These are phyloP conservation scores for Fusarium euwallaceae DNA, from an alignment of 2,329 filamentous ascomycete genomes.

Conservation along the genomic window DNA sequence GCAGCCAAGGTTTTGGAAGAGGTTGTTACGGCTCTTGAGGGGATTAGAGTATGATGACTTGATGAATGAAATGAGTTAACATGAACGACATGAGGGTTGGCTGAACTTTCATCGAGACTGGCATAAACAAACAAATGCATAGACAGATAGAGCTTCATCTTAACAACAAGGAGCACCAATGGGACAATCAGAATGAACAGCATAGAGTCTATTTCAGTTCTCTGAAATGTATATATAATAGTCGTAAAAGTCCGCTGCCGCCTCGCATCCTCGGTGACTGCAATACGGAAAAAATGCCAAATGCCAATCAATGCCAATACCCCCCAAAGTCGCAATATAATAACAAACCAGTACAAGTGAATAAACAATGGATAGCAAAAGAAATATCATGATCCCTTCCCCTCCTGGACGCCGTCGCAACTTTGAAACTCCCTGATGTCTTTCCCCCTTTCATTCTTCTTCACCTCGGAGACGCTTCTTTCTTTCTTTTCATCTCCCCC, in stretches of 20 bases:
- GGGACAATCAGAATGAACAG: conserved; percentile 5
- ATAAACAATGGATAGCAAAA: conserved; percentile 36
- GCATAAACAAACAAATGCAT: not conserved
- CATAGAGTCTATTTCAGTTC: conserved; percentile 40
- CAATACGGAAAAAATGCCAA: conserved; percentile 15
- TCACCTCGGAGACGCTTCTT: conserved; percentile 22
- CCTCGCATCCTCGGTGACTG: conserved; percentile 23
- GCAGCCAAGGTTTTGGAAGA: conserved; percentile 57
- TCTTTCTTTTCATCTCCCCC: conserved; percentile 13
- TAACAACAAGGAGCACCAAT: not conserved
- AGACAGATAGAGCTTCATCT: not conserved
- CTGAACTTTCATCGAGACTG: not conserved
- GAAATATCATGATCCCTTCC: conserved; percentile 10
- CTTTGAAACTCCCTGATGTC: conserved; percentile 33
- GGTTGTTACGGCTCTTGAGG: conserved; percentile 57
- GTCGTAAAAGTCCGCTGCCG: conserved; percentile 37
- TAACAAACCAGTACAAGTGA: conserved; percentile 18
- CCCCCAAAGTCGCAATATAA: conserved; percentile 5
- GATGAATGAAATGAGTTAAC: not conserved
- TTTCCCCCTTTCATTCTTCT: conserved; percentile 13
- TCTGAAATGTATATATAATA: conserved; percentile 42
- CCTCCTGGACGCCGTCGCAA: conserved; percentile 44
- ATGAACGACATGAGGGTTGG: not conserved
- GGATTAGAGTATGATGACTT: conserved; percentile 48
- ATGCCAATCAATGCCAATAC: conserved; percentile 33